Base-by-base conservation (phyloP, 768 basidiomycete species). In the Podaxis pistillaris region DNA sequence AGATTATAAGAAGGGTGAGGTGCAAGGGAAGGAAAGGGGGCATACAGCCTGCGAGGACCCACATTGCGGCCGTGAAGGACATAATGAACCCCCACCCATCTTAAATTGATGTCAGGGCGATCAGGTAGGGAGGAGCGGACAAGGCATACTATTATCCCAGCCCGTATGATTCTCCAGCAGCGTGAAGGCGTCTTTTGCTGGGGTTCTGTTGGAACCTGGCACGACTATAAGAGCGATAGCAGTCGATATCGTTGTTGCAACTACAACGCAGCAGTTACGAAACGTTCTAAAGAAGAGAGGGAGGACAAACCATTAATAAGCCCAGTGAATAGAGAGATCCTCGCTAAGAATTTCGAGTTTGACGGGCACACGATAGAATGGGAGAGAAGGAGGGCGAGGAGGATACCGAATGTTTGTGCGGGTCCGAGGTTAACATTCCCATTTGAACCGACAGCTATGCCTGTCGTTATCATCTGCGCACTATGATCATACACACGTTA, bases 401-500 rank as follows among this genome's bases (percentile, higher is more conserved):
- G 69, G 50, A 87, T 86, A 6, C 85, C 86, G 63, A 80, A 87
- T 0, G 85, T 87, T 1, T 82, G 76, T 2, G 80, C 84, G 1
- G 78, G 63, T 38, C 81, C 75, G 26, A 83, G 70, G 46, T 75
- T 72, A 17, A 79, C 71, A 2, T 70, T 68, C 4, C 84, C 86
- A 66, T 86, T 74, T 0, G 84, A 81, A 24, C 78, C 77, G 0
- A 87, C 83, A 0, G 81, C 76, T 49, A 87, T 78, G 3, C 83
- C 86, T 3, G 84, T 84, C 4, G 83, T 78, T 41, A 87, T 86
- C 86, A 87, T 86, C 70, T 87, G 84, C 1, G 85, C 86, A 56
- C 69, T 70, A 11, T 33, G 6, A 19, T 5, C 37, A 37, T 33
- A 24, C 13, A 19, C 33, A 9, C 7, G 33, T 33, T 22, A 17